Percentiles rank a stretch among this genome's conserved stretches.
Conservation (phyloP, 108 stramenopile genomes). For the Pseudonitzschia pungens region DNA sequence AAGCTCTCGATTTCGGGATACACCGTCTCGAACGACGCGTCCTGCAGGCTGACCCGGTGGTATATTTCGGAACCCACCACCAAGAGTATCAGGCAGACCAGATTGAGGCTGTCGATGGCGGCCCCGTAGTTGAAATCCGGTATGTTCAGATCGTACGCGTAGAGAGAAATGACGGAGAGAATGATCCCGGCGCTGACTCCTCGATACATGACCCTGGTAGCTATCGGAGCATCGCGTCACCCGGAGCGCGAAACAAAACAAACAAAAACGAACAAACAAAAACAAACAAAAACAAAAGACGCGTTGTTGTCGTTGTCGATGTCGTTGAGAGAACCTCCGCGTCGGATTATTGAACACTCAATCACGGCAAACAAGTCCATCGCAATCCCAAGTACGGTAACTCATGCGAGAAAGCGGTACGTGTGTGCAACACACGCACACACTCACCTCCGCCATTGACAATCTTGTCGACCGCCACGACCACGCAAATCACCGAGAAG, state of each 20-base stretch:
- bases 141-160: conserved; percentile 65
- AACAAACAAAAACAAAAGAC: conserved; percentile 1
- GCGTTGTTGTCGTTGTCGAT: too few species aligned
- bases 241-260: too few species aligned
- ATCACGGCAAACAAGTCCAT: not conserved
- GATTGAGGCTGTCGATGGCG: conserved; percentile 60
- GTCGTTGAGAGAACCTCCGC: too few species aligned
- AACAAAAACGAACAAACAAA: not conserved
- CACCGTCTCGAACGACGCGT: conserved; percentile 78
- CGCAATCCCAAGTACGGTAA: not conserved
- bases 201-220: conserved; percentile 76
- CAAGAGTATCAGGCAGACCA: conserved; percentile 63
- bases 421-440: too few species aligned
- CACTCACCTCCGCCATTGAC: conserved; percentile 54
- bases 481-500: conserved; percentile 70
- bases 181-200: conserved; percentile 83
- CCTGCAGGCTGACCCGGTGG: conserved; percentile 68
- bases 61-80: conserved; percentile 82
- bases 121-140: conserved; percentile 73
- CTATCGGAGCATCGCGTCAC: not conserved
- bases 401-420: not conserved
- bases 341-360: too few species aligned
- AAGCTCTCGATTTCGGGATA: conserved; percentile 69
- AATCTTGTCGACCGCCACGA: conserved; percentile 80
- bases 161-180: conserved; percentile 64